phyloP scores from a whole-genome alignment of 2,329 filamentous ascomycete genomes.

The Trichoderma atrobrunneum region DNA sequence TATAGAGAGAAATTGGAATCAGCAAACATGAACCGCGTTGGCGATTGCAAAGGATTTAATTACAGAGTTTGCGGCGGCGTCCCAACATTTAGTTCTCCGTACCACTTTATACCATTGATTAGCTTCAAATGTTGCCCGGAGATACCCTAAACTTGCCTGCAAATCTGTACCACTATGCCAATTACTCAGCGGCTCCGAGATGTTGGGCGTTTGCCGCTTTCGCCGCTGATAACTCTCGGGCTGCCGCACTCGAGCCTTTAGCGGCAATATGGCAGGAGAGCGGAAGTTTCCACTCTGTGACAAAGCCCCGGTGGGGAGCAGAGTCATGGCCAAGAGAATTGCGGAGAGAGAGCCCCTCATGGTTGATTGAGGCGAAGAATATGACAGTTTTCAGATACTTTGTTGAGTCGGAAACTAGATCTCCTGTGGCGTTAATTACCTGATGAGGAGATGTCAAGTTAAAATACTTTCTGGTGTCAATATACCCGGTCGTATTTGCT shows the following conservation, averaged over 20 bases:
- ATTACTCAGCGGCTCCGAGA: neutral
- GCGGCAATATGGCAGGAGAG: neutral
- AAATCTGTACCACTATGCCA: neutral
- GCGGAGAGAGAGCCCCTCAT: neutral
- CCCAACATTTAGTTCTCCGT: neutral
- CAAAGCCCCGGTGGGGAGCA: neutral
- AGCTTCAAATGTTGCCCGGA: neutral
- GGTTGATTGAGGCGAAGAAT: neutral
- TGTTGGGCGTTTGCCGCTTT: slow-evolving; percentile 5
- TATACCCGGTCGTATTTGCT: neutral
- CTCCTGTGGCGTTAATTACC: neutral
- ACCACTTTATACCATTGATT: neutral
- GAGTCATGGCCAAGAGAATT: neutral
- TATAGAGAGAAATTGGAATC: neutral
- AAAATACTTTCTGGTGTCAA: neutral
- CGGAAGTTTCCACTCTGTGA: neutral
- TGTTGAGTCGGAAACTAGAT: neutral
- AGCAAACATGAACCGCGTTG: neutral
- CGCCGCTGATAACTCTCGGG: neutral
- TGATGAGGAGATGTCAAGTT: neutral
- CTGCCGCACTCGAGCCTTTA: neutral
- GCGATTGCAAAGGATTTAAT: neutral
- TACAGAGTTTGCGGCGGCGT: neutral
- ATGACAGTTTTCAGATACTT: neutral
- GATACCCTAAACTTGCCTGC: neutral